Evolutionary conservation across 2,329 filamentous ascomycete genomes (phyloP), one percentile per base, ranked within the genome.

Genomic region (Ramularia collo-cygni): DNA sequence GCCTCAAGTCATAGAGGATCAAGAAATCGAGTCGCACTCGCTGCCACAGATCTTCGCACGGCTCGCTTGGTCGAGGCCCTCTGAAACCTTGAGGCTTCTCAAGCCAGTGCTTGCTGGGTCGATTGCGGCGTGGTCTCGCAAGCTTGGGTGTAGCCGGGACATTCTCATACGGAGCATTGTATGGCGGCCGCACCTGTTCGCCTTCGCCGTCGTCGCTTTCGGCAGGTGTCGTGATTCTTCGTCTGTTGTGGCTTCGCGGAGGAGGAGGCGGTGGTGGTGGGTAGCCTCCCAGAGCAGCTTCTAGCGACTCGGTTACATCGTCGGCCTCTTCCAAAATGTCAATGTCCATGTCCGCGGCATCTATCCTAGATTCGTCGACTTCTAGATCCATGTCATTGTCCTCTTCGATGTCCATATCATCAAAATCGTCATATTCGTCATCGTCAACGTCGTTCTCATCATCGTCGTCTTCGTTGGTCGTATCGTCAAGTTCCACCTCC

Each of bases 11-110:
- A 60, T 95, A 98, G 7, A 98, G 71, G 19, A 98, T 86, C 58
- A 98, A 75, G 77, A 87, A 95, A 63, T 98, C 92, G 4, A 98
- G 71, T 21, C 92, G 82, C 9, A 96, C 84, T 21, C 89, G 81
- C 58, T 90, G 80, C 67, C 87, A 88, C 4, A 98, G 72, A 56
- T 98, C 85, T 61, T 98, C 92, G 38, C 83, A 12, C 77, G 72
- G 34, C 81, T 81, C 5, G 82, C 67, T 38, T 74, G 75, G 21
- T 37, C 51, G 43, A 6, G 52, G 49, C n/a, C 42, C 47, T 32
- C 46, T 48, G 59, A 85, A 90, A 21, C 75, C 75, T 13, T 75
- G 69, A 5, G 90, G 87, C 26, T 83, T 87, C 53, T 87, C 82
- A 26, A 92, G 72, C 90, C 90, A 96, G 64, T 95, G 90, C 38